Evolutionary conservation across 2,329 filamentous ascomycete species (phyloP).

Genomic region (Aspergillus novofumigatus): DNA sequence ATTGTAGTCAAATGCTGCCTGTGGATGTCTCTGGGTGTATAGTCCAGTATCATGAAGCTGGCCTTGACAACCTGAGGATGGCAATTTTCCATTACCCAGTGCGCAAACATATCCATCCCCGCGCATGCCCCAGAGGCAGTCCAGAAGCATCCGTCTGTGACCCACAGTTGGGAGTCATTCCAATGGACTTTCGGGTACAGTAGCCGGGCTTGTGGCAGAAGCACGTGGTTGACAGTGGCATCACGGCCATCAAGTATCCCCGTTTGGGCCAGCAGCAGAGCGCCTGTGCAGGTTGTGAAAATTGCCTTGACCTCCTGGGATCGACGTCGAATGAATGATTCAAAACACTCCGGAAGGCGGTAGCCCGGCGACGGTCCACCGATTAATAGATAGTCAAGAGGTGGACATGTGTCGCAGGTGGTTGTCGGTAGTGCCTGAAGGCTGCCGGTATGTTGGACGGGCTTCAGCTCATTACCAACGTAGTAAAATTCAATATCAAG

Average conservation of each 20-base stretch:
- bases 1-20: too few species aligned
- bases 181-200: not conserved
- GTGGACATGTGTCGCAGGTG: not conserved
- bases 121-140: not conserved
- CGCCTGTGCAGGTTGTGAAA: not conserved
- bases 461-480: too few species aligned
- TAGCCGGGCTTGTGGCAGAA: too few species aligned
- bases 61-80: too few species aligned
- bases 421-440: not conserved
- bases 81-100: not conserved
- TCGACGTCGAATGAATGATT: not conserved
- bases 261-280: not conserved
- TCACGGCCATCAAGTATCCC: not conserved
- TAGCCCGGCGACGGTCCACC: not conserved
- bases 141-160: not conserved
- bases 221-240: not conserved
- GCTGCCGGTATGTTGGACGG: too few species aligned
- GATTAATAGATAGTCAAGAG: not conserved
- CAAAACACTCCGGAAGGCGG: not conserved
- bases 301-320: not conserved
- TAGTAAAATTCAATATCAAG: not conserved
- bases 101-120: not conserved
- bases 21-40: too few species aligned
- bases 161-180: not conserved
- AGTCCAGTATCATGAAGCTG: too few species aligned